Conservation (phyloP, 2,329 filamentous ascomycete species). For the Colletotrichum orbiculare region DNA sequence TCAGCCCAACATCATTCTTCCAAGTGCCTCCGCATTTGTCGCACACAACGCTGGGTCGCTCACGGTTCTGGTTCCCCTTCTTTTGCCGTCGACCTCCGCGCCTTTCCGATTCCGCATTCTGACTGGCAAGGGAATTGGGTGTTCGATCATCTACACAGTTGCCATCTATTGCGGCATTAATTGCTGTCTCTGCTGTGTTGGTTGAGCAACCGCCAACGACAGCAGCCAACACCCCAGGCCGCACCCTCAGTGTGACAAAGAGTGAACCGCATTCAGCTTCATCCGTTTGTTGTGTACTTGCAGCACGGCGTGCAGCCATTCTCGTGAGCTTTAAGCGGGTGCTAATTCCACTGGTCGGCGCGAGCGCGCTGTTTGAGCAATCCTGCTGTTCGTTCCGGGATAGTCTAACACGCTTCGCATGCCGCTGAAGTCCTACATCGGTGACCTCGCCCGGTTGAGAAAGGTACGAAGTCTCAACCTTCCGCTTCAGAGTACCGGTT, state of each 20-base stretch:
- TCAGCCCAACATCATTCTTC: conserved; percentile 69
- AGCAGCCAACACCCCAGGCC: conserved; percentile 17
- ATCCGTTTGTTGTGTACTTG: background rate
- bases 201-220: conserved; percentile 1
- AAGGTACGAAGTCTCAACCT: conserved; percentile 5
- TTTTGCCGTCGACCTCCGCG: conserved; percentile 26
- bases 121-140: background rate
- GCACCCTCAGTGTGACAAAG: conserved; percentile 28
- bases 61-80: conserved; percentile 14
- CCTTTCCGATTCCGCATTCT: background rate
- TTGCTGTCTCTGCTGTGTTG: background rate
- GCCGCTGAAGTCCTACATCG: background rate
- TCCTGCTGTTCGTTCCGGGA: background rate
- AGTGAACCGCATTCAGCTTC: background rate
- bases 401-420: conserved; percentile 12
- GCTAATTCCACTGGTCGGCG: background rate
- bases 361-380: background rate
- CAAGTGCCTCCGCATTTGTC: conserved; percentile 64
- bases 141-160: background rate
- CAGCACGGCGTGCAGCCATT: conserved; percentile 10
- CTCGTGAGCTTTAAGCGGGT: background rate
- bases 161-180: background rate
- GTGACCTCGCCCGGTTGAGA: conserved; percentile 1
- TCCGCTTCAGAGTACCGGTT: conserved; percentile 17
- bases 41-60: conserved; percentile 51